Base-by-base conservation (phyloP, 257 asterid genomes). In the Salvia hispanica region DNA sequence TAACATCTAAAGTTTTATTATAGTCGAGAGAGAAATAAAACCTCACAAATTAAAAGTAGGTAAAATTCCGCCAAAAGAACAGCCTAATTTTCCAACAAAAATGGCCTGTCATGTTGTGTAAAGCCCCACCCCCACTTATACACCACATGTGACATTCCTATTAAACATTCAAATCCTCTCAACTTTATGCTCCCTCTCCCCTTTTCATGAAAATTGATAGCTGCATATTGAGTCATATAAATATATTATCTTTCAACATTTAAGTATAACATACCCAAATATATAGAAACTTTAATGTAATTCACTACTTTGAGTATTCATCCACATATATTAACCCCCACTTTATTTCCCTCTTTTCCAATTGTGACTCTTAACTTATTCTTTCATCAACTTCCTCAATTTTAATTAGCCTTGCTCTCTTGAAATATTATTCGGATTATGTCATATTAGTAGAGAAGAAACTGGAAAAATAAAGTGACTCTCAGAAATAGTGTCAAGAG, bases 141-240 rank as follows among this genome's bases (percentile, higher is more conserved):
- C 70, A 76, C 70, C 82, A 74, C 85, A 77, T 77, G 82, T 72
- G 76, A 46, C 51, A 72, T 72, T 72, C 63, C 66, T 65, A 39
- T 62, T 57, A 47, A 39, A 40, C 51, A 39, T 55, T 60, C 64
- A 64, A 61, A 69, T 62, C 50, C 50, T 71, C 59, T 66, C 13
- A 7, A 44, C 47, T 64, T 59, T 36, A 48, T 70, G 67, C 40
- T 40, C 45, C 9, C 7, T 40, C 42, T 3, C 42, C 7, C 7
- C 7, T 37, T 37, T 37, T 37, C 42, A 34, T 34, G 37, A 34
- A 34, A 34, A 34, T 3, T 34, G 37, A 5, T 5, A 34, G 37
- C 37, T 34, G 37, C 37, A 3, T 34, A 34, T 34, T 34, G 3
- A 5, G 37, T 34, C 4, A 34, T 21, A 21, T 21, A 21, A 21